These are phyloP conservation scores for Plasmodium relictum DNA, from an alignment of 169 alveolate species.

Conservation along the genomic window DNA sequence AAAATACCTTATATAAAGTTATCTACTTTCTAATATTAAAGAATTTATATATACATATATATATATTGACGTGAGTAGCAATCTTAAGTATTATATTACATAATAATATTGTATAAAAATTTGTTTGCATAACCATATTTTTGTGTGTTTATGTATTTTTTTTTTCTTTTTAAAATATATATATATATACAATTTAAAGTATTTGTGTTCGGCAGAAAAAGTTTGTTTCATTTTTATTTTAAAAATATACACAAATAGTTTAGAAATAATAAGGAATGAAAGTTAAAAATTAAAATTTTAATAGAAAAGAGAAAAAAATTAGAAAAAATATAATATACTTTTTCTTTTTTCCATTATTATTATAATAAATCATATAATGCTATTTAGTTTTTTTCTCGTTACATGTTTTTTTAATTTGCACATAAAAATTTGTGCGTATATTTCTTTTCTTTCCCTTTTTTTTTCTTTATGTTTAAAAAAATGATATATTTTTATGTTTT, in stretches of 20 bases:
- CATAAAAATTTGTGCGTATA: neutral
- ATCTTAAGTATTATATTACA: too few relatives aligned
- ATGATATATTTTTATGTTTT: neutral
- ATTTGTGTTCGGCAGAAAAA: too few relatives aligned
- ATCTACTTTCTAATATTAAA: too few relatives aligned
- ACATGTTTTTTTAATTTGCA: constrained; percentile 3
- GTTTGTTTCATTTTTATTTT: neutral
- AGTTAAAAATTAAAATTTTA: neutral
- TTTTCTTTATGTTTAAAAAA: constrained; percentile 7
- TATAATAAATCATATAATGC: neutral
- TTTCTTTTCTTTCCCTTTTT: neutral
- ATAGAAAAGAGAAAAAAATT: neutral
- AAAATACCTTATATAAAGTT: too few relatives aligned
- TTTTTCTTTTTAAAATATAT: too few relatives aligned
- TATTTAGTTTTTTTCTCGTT: neutral
- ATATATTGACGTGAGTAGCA: too few relatives aligned
- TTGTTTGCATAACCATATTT: too few relatives aligned
- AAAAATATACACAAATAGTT: neutral
- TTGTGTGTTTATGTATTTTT: too few relatives aligned
- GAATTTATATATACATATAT: too few relatives aligned
- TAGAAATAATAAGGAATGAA: neutral
- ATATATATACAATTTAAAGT: too few relatives aligned
- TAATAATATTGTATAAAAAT: too few relatives aligned
- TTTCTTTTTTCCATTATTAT: neutral
- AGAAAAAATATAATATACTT: neutral